These are phyloP conservation scores for Tylopilus cervinicoccineus DNA, from an alignment of 768 basidiomycete genomes.

Conservation along the genomic window DNA sequence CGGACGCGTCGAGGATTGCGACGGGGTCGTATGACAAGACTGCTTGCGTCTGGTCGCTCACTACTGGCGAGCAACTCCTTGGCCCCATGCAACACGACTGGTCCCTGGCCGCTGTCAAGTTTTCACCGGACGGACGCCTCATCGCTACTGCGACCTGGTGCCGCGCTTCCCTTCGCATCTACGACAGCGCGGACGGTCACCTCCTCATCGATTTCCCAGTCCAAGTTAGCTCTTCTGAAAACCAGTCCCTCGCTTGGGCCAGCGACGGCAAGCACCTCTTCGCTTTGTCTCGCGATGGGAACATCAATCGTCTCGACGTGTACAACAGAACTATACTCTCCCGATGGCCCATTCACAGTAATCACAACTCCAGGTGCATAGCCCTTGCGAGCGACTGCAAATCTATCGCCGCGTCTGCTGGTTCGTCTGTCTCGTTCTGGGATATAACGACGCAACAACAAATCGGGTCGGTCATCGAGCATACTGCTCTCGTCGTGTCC, in stretches of 20 bases:
- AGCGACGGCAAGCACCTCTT: constrained; percentile 7
- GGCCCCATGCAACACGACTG: background rate
- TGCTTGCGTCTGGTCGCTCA: constrained; percentile 4
- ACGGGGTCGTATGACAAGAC: constrained; percentile 10
- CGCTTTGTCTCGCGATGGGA: background rate
- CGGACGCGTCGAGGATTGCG: background rate
- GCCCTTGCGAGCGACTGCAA: background rate
- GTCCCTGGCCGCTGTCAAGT: constrained; percentile 7
- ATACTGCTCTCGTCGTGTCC: background rate
- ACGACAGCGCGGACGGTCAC: background rate
- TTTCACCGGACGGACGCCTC: constrained; percentile 6
- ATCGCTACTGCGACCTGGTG: constrained; percentile 6
- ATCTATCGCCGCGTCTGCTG: constrained; percentile 5
- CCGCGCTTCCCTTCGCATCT: background rate
- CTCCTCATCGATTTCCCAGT: constrained; percentile 2
- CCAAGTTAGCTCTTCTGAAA: background rate
- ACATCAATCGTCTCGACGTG: constrained; percentile 4
- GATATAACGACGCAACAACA: constrained; percentile 2
- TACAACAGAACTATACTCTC: background rate
- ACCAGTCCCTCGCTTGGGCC: constrained; percentile 11
- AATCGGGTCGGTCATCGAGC: constrained; percentile 6
- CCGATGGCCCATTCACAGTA: constrained; percentile 1
- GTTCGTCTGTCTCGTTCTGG: constrained; percentile 11
- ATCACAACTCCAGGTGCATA: background rate
- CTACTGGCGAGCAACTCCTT: background rate